A percentile compares a stretch with the other conserved stretches of the same genome.
These are phyloP conservation scores for Rhododendron ovatum DNA, from an alignment of 148 eudicot species.

Conservation along the genomic window DNA sequence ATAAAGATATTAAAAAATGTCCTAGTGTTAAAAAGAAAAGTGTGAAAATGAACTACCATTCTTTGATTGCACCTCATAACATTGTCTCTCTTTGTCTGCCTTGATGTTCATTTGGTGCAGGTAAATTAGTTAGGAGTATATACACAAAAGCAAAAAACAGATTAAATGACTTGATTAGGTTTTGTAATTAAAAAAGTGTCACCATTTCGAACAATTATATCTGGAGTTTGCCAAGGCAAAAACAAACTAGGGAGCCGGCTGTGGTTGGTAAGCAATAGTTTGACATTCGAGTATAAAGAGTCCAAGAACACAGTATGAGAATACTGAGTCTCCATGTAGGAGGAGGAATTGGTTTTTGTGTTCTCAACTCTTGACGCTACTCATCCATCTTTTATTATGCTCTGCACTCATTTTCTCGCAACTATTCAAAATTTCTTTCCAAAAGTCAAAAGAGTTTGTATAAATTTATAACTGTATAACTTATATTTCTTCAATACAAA, in stretches of 20 bases:
- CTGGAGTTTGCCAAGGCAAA: no score
- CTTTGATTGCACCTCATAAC: not conserved
- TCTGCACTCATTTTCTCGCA: no score
- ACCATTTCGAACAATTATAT: no score
- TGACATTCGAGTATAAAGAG: not conserved
- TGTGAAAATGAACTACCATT: not conserved
- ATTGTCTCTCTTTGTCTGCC: not conserved
- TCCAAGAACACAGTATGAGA: no score
- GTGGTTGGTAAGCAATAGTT: not conserved
- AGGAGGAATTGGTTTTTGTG: no score
- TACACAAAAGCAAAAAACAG: not conserved
- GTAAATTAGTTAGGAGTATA: not conserved
- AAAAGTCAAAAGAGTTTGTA: no score
- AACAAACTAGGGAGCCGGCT: not conserved
- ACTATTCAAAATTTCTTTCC: no score
- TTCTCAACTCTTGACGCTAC: no score
- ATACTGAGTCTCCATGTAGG: no score
- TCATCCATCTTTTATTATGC: no score
- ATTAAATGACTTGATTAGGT: not conserved
- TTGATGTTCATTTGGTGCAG: not conserved
- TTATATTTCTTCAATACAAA: no score
- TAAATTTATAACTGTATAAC: no score
- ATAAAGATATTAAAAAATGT: not conserved
- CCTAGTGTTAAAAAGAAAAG: not conserved
- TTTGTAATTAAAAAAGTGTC: not conserved